phyloP scores from a whole-genome alignment of 495 filamentous ascomycete genomes.

The Penicillium paradoxum region DNA sequence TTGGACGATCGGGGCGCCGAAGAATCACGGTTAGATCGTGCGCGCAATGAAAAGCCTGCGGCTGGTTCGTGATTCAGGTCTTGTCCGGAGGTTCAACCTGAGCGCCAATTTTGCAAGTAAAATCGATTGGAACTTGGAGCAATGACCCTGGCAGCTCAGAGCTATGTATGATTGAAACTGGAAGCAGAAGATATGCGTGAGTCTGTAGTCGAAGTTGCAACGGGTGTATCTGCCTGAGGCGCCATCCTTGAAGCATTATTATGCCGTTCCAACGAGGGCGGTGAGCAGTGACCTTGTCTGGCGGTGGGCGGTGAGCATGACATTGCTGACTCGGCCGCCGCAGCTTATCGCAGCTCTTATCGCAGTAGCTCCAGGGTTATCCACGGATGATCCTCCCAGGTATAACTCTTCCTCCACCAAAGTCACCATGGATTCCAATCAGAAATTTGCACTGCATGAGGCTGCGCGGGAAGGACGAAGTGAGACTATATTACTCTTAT shows the following conservation, averaged over 20 bases:
- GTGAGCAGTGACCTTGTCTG: not conserved
- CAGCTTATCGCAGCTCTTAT: conserved; percentile 33
- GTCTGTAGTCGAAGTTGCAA: conserved; percentile 20
- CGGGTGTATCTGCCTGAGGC: conserved; percentile 25
- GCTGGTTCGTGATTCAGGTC: not conserved
- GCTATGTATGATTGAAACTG: not conserved
- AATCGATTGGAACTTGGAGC: not conserved
- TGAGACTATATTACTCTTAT: conserved; percentile 37
- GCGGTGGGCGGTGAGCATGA: not conserved
- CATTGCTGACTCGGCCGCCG: conserved; percentile 7
- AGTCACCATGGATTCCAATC: conserved; percentile 36
- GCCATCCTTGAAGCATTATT: not conserved
- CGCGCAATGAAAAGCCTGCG: conserved; percentile 18
- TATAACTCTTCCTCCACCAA: conserved; percentile 1
- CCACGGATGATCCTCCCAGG: not conserved
- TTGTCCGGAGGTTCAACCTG: not conserved
- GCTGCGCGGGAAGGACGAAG: conserved; percentile 83
- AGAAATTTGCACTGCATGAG: conserved; percentile 77
- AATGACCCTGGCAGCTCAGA: not conserved
- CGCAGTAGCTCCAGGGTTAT: not conserved
- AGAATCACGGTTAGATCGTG: conserved; percentile 3
- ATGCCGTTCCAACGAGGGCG: not conserved
- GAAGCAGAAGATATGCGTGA: not conserved
- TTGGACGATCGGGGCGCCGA: not conserved
- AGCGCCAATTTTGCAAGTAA: not conserved